These are phyloP conservation scores for Cyberlindnera nakhonratchasimensis DNA, from an alignment of 805 yeast genomes.

Conservation along the genomic window DNA sequence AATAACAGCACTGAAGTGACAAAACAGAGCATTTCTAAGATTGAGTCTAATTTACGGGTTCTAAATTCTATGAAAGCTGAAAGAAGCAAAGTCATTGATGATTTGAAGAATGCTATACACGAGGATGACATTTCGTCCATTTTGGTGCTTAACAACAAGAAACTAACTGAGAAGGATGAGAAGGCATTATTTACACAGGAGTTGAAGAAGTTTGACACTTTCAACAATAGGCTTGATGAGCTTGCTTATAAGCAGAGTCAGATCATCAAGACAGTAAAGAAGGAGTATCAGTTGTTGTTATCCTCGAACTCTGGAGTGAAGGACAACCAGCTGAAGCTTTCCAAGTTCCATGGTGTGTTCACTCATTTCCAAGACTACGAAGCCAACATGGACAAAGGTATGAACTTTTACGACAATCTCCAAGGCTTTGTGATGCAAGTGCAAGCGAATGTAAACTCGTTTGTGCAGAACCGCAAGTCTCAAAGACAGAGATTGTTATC, in stretches of 20 bases:
- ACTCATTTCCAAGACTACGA: constrained; percentile 55
- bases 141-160: constrained; percentile 56
- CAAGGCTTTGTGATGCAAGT: constrained; percentile 26
- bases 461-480: constrained; percentile 24
- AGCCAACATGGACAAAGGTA: constrained; percentile 59
- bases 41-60: constrained; percentile 58
- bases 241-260: constrained; percentile 63
- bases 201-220: constrained; percentile 70
- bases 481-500: constrained; percentile 23
- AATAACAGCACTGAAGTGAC: constrained; percentile 30
- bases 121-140: constrained; percentile 81
- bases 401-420: constrained; percentile 54
- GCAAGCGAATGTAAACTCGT: constrained; percentile 22
- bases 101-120: constrained; percentile 66
- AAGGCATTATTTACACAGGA: constrained; percentile 64
- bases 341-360: constrained; percentile 45
- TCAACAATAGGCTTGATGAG: constrained; percentile 60
- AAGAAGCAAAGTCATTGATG: constrained; percentile 55
- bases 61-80: constrained; percentile 62
- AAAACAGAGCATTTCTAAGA: constrained; percentile 38
- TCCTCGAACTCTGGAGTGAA: constrained; percentile 41
- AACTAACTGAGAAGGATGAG: constrained; percentile 49
- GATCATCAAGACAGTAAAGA: constrained; percentile 44
- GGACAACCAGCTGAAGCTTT: constrained; percentile 39
- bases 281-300: constrained; percentile 44